Evolutionary conservation across 2,329 filamentous ascomycete species (phyloP), one percentile per base, ranked within the genome.

Genomic region (Colletotrichum sp.): DNA sequence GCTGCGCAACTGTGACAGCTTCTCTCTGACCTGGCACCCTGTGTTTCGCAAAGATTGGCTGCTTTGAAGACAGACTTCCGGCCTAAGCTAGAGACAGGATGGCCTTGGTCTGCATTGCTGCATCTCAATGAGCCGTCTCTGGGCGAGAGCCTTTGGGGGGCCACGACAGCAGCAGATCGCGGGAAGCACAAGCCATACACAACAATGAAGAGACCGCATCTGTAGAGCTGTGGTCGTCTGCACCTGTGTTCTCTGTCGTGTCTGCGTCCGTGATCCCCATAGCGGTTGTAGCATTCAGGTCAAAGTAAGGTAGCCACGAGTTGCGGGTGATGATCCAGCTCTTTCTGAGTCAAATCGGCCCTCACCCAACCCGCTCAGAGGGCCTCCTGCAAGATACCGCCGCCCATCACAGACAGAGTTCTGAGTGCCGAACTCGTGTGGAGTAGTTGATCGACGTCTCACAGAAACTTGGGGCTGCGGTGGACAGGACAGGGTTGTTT

Each of bases 401-500:
- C 71, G 48, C 30, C 34, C 52, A 39, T 61, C 61, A 26, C 43
- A 26, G 32, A 55, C 39, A 66, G 30, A 65, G 34, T 59, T 68
- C 21, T 52, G 34, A 60, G 55, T 73, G 65, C 70, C 70, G 74
- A 74, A 73, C 64, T 76, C 64, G 26, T 74, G 70, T 76, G 74
- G 74, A 69, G 70, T 36, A 68, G 55, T 30, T 39, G 71, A 76
- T 74, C 74, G 71, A 76, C 74, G 57, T 74, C 65, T 76, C 71
- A 39, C 59, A 52, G 74, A 68, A 34, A 63, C 48, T 69, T 74
- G 57, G 71, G 57, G 36, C 39, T 6, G 74, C 21, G 59, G 65
- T 68, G 64, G 74, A 71, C 30, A 26, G 68, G 72, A 74, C 74
- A 76, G 48, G 74, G 74, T 69, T 76, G 74, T 76, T 76, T 76